phyloP scores from a whole-genome alignment of 225 moss, liverwort and hornwort species.

The Sphagnum tenellum region DNA sequence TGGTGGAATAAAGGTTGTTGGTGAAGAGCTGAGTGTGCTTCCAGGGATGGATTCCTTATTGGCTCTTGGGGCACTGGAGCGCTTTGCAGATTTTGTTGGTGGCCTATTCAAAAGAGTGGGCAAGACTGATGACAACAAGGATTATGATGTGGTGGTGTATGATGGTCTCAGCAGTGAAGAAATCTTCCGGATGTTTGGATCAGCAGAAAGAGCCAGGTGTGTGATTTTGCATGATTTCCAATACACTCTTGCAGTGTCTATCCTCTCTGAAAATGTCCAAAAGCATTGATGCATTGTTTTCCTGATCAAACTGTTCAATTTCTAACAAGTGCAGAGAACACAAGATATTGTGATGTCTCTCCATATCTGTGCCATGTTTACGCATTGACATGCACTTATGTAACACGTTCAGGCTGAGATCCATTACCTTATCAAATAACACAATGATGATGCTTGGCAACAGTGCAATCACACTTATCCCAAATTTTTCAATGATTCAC shows the following conservation, averaged over 20 bases:
- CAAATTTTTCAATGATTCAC: too few species aligned
- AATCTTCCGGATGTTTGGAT: conserved; percentile 84
- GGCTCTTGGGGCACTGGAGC: conserved; percentile 79
- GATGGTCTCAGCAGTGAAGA: conserved; percentile 89
- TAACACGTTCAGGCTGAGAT: too few species aligned
- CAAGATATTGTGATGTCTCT: too few species aligned
- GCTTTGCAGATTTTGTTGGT: conserved; percentile 62
- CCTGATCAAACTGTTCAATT: too few species aligned
- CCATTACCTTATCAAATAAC: too few species aligned
- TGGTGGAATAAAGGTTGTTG: conserved; percentile 54
- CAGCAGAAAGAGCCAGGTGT: conserved; percentile 80
- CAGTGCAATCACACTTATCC: too few species aligned
- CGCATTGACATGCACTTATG: too few species aligned
- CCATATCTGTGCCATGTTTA: too few species aligned
- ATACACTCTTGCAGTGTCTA: not conserved
- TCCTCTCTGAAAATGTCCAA: not conserved
- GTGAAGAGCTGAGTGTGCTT: conserved; percentile 87
- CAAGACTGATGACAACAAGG: conserved; percentile 21
- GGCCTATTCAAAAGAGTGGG: conserved; percentile 42
- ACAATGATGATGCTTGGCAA: too few species aligned
- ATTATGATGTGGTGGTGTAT: conserved; percentile 80
- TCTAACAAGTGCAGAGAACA: too few species aligned
- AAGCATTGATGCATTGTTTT: too few species aligned
- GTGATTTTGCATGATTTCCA: not conserved
- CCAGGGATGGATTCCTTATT: conserved; percentile 93